Conservation (phyloP, 2,329 filamentous ascomycete genomes). For the Akanthomyces dipterigenus region DNA sequence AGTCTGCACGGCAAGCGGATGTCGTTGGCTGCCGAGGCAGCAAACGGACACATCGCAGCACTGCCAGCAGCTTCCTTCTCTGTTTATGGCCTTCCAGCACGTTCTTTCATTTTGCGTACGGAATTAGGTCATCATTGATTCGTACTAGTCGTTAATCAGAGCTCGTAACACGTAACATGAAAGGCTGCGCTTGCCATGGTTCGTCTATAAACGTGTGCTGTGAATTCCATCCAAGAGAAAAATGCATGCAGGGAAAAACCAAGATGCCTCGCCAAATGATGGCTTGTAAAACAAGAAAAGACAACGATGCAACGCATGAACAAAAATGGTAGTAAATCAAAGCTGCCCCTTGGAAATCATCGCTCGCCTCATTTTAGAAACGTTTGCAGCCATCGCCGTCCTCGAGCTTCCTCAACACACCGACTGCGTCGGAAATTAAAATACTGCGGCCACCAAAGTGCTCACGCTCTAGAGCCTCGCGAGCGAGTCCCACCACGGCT, state of each 20-base stretch:
- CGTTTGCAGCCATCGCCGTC: slow-evolving; percentile 35
- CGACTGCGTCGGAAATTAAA: slow-evolving; percentile 46
- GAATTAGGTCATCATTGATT: slow-evolving; percentile 2
- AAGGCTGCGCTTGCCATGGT: neutral
- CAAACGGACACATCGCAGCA: neutral
- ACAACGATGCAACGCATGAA: neutral
- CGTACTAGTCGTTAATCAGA: slow-evolving; percentile 4
- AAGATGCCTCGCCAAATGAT: neutral
- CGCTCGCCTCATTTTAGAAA: slow-evolving; percentile 25
- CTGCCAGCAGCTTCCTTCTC: neutral
- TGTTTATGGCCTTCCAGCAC: neutral
- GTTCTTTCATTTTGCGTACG: neutral
- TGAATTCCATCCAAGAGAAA: neutral
- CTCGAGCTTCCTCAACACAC: slow-evolving; percentile 46
- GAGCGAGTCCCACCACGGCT: slow-evolving; percentile 42
- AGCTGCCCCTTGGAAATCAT: neutral
- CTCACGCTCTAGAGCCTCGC: slow-evolving; percentile 40
- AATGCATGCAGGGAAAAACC: neutral
- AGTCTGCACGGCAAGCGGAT: neutral
- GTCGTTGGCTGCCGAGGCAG: neutral
- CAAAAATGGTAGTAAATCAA: neutral
- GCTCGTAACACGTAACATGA: neutral
- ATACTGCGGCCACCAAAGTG: slow-evolving; percentile 42
- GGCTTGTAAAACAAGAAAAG: neutral
- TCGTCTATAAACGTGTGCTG: slow-evolving; percentile 5